Evolutionary conservation across 441 rosid genomes (phyloP), one percentile per base, ranked within the genome.

Genomic region (Manihot esculenta): DNA sequence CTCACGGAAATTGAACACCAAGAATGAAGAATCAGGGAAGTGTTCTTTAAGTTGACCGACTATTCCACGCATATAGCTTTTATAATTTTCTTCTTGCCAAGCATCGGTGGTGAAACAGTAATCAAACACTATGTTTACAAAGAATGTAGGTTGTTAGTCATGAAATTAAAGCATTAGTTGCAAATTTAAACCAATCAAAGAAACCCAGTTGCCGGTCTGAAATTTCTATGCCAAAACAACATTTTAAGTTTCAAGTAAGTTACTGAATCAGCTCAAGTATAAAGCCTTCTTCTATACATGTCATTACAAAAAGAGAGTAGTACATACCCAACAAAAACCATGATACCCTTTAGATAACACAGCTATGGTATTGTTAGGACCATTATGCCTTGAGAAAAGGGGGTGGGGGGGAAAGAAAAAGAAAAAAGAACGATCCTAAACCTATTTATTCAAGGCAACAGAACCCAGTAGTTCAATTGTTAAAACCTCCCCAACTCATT

Each of bases 1-100:
- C 49, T 89, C 96, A 17, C 88, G 85, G 77, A 92, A 92, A 68
- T 92, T 91, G 74, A 94, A 92, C 78, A 89, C 97, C 94, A 94
- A 88, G 77, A 85, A 88, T 1, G 97, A 90, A 65, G 91, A 85
- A 70, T 85, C 84, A 13, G 85, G 87, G 47, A 83, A 84, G 68
- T 90, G 84, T 47, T 83, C 89, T 44, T 74, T 80, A 47, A 94
- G 87, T 80, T 90, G 92, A 70, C 80, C 74, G 69, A 84, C 89
- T 72, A 89, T 82, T 70, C 87, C 86, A 77, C 84, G 81, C 17
- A 89, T 80, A 71, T 92, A 87, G 58, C 76, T 76, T 76, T 81
- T 79, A 76, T 85, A 87, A 57, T 85, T 90, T 18, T 88, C 85
- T 1, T 79, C 88, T 69, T 84, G 92, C 77, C 78, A 74, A 79